A percentile compares a stretch with the other conserved stretches of the same genome.
phyloP scores from a whole-genome alignment of 2,329 filamentous ascomycete genomes.

The Trichoderma sp. region DNA sequence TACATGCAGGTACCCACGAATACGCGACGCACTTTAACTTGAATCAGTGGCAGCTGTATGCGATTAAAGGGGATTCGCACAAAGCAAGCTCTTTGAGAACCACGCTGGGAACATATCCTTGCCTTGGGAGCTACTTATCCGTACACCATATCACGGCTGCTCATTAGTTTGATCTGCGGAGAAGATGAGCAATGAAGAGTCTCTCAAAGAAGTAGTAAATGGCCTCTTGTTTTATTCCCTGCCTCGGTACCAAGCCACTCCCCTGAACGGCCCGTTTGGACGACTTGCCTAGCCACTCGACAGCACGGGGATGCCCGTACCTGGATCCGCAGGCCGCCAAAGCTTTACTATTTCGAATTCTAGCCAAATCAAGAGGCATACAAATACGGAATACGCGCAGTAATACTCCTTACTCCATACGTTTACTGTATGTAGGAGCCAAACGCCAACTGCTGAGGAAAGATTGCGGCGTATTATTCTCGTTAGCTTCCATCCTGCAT shows the following conservation, averaged over 20 bases:
- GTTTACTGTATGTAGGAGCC: too few relatives aligned
- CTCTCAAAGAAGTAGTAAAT: neutral
- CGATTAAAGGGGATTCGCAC: neutral
- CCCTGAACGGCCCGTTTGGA: constrained; percentile 11
- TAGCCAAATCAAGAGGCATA: too few relatives aligned
- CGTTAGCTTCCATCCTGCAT: too few relatives aligned
- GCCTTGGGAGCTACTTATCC: neutral
- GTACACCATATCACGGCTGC: neutral
- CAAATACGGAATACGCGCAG: neutral
- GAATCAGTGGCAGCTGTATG: neutral
- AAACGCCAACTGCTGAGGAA: neutral
- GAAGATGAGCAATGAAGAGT: neutral
- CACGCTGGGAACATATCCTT: too few relatives aligned
- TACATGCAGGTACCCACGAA: too few relatives aligned
- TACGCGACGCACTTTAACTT: too few relatives aligned
- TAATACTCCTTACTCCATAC: neutral
- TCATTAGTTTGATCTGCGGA: neutral
- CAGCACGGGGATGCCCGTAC: neutral
- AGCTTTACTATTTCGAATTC: too few relatives aligned
- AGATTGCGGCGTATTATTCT: too few relatives aligned
- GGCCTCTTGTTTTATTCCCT: neutral
- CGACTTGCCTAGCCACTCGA: neutral
- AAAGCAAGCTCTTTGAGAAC: too few relatives aligned
- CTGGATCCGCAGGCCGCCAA: too few relatives aligned
- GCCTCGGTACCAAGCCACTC: neutral